phyloP scores from a whole-genome alignment of 2,329 filamentous ascomycete genomes.

The Fusarium sacchari region DNA sequence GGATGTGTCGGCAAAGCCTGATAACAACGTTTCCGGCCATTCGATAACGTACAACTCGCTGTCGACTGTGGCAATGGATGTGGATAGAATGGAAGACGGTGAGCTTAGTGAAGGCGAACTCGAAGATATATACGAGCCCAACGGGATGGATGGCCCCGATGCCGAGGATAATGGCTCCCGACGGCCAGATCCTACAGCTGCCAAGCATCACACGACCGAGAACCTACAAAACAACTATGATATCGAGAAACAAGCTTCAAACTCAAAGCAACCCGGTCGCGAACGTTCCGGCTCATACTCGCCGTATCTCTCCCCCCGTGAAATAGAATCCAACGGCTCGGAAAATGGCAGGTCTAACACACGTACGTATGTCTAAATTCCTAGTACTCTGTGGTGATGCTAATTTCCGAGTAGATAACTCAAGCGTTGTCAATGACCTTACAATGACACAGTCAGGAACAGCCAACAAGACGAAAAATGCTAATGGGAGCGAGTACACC shows the following conservation, averaged over 20 bases:
- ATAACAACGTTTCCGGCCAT: background rate
- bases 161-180: background rate
- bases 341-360: constrained; percentile 18
- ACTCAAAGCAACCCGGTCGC: constrained; percentile 41
- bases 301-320: constrained; percentile 61
- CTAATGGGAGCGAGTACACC: background rate
- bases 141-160: constrained; percentile 13
- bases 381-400: background rate
- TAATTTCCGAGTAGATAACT: constrained; percentile 28
- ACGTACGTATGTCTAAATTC: constrained; percentile 13
- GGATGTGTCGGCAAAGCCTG: background rate
- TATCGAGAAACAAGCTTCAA: background rate
- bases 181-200: background rate
- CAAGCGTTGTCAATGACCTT: background rate
- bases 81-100: constrained; percentile 69
- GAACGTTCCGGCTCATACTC: constrained; percentile 65
- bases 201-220: background rate
- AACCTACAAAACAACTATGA: background rate
- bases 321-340: constrained; percentile 48
- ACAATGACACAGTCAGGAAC: background rate
- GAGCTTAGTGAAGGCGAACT: constrained; percentile 78
- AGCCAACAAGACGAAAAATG: background rate
- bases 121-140: constrained; percentile 65
- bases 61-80: constrained; percentile 1
- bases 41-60: constrained; percentile 3